These are phyloP conservation scores for Obelidium mucronatum DNA, from an alignment of 192 early-diverging fungal species.

Conservation along the genomic window DNA sequence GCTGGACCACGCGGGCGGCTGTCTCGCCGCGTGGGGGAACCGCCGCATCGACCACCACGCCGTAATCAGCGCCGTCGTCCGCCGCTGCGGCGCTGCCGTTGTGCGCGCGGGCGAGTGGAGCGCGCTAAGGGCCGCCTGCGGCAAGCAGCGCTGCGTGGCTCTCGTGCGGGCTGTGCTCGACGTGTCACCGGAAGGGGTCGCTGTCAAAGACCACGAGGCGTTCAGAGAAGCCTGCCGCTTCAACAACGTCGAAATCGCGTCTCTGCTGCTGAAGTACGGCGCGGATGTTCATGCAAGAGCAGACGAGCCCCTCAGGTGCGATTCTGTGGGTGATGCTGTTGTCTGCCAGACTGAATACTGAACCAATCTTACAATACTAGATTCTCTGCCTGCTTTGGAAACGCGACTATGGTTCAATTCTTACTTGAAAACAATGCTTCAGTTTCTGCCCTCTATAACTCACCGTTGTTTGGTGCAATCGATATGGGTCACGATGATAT, in stretches of 20 bases:
- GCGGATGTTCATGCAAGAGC: constrained; percentile 11
- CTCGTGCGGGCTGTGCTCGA: neutral
- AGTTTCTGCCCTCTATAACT: neutral
- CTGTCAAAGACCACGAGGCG: constrained; percentile 10
- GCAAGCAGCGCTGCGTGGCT: neutral
- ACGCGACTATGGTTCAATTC: neutral
- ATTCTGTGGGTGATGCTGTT: neutral
- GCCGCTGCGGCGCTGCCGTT: neutral
- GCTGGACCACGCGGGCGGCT: too few relatives aligned
- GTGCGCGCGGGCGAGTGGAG: neutral
- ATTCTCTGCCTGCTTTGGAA: constrained; percentile 14
- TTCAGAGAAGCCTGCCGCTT: constrained; percentile 19
- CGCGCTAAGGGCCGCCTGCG: neutral
- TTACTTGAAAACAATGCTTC: constrained; percentile 2
- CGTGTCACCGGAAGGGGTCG: neutral
- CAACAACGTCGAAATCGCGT: neutral
- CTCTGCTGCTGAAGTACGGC: neutral
- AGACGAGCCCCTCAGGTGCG: constrained; percentile 23
- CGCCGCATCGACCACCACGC: too few relatives aligned
- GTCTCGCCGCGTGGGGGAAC: too few relatives aligned
- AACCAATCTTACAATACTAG: neutral
- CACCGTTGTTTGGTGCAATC: constrained; percentile 22
- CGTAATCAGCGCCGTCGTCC: neutral
- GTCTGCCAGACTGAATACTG: neutral
- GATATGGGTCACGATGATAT: constrained; percentile 12